Conservation (phyloP, 2,329 filamentous ascomycete genomes). For the Phyllosticta citrichinensis region DNA sequence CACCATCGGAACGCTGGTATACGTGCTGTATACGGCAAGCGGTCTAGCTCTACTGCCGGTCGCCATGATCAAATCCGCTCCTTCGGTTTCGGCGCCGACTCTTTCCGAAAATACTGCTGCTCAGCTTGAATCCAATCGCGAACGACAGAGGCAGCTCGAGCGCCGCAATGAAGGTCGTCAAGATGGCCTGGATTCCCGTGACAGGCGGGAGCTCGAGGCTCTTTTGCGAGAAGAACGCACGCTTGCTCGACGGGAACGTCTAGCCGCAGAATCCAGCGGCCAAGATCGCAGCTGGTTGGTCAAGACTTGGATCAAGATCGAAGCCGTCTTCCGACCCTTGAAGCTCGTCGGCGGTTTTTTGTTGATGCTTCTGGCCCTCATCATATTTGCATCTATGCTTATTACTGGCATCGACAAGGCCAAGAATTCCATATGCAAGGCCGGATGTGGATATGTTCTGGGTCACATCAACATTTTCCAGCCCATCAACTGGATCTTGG, state of each 20-base stretch:
- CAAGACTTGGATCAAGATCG: conserved; percentile 66
- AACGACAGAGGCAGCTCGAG: conserved; percentile 85
- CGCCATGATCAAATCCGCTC: conserved; percentile 83
- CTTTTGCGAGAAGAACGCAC: conserved; percentile 87
- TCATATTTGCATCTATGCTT: conserved; percentile 86
- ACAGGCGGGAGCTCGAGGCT: conserved; percentile 77
- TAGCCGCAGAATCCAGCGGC: conserved; percentile 73
- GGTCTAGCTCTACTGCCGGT: conserved; percentile 84
- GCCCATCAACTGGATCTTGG: conserved; percentile 82
- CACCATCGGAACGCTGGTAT: conserved; percentile 75
- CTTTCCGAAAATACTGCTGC: conserved; percentile 67
- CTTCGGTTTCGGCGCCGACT: conserved; percentile 72
- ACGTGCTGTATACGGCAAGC: conserved; percentile 77
- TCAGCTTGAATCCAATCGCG: conserved; percentile 76
- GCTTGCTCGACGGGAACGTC: conserved; percentile 74
- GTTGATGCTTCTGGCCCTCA: conserved; percentile 60
- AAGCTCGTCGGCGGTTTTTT: conserved; percentile 79
- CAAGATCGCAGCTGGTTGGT: conserved; percentile 67
- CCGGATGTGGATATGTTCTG: conserved; percentile 84
- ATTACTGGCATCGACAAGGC: conserved; percentile 95
- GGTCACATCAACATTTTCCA: conserved; percentile 87
- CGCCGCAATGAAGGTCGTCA: conserved; percentile 68
- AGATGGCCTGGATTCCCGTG: conserved; percentile 69
- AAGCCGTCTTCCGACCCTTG: conserved; percentile 74
- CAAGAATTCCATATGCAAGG: conserved; percentile 86